Conservation (phyloP, 1,139 yeast genomes). For the Taphrina flavorubra region DNA sequence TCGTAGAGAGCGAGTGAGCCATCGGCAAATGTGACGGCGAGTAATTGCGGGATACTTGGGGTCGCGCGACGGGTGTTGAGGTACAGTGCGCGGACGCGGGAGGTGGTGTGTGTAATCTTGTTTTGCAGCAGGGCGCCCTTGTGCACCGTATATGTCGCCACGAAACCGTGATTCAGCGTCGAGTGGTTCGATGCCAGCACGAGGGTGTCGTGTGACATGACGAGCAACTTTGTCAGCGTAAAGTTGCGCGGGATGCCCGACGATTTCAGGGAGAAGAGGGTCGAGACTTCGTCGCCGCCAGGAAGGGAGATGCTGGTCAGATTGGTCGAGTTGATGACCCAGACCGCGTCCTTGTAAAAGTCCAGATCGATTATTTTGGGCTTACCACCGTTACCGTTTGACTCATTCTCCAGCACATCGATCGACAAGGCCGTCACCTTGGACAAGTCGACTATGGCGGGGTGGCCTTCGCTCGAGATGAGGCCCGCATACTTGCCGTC, state of each 20-base stretch:
- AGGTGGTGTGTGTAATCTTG: conserved; percentile 20
- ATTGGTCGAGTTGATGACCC: conserved; percentile 8
- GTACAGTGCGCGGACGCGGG: conserved; percentile 18
- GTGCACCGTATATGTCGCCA: conserved; percentile 23
- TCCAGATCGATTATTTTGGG: conserved; percentile 23
- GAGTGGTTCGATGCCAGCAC: conserved; percentile 27
- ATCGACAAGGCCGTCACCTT: conserved; percentile 10
- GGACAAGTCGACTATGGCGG: conserved; percentile 26
- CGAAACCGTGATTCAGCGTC: conserved; percentile 16
- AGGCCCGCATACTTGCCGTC: conserved; percentile 36
- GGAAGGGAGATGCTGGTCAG: conserved; percentile 12
- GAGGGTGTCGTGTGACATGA: conserved; percentile 15
- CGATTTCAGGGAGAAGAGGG: conserved; percentile 8
- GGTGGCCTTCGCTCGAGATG: conserved; percentile 27
- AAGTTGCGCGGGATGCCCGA: conserved; percentile 19
- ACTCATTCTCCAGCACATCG: background rate
- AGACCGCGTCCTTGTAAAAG: conserved; percentile 22
- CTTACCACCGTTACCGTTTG: background rate
- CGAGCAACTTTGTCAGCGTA: conserved; percentile 18
- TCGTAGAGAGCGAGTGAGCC: conserved; percentile 20
- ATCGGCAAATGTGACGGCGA: conserved; percentile 20
- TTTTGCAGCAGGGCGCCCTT: conserved; percentile 30
- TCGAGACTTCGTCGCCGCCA: conserved; percentile 10
- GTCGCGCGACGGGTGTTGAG: conserved; percentile 20
- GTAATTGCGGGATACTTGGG: conserved; percentile 10